Percentiles rank a stretch among this genome's conserved stretches.
phyloP scores from a whole-genome alignment of 2,329 filamentous ascomycete species.

The Corinectria fuckeliana region DNA sequence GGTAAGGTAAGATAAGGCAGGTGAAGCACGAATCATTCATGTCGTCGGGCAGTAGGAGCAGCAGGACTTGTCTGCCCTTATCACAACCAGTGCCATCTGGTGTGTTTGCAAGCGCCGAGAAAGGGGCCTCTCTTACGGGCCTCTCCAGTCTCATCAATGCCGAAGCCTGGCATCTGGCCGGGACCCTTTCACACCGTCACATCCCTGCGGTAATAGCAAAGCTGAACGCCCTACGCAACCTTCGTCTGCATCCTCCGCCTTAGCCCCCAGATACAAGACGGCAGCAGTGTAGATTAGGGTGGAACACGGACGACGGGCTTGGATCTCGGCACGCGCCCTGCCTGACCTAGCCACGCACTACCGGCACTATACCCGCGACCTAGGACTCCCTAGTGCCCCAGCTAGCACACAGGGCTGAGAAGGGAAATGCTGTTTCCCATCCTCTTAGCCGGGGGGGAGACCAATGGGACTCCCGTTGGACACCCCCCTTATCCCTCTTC shows the following conservation, averaged over 20 bases:
- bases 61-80: background rate
- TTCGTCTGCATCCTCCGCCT: background rate
- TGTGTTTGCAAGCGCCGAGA: background rate
- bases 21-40: background rate
- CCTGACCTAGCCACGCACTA: background rate
- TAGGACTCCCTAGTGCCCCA: background rate
- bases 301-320: background rate
- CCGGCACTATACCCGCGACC: too few relatives aligned
- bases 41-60: background rate
- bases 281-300: background rate
- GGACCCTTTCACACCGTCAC: background rate
- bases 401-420: constrained; percentile 21
- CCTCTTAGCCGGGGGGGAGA: background rate
- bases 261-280: background rate
- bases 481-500: background rate
- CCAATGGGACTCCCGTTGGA: background rate
- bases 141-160: background rate
- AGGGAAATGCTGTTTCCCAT: background rate
- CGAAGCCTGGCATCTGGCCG: background rate
- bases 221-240: background rate
- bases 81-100: background rate
- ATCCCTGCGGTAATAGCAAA: background rate
- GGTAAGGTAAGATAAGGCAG: background rate
- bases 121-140: background rate
- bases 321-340: background rate